These are phyloP conservation scores for Aspergillus clavatus DNA, from an alignment of 2,329 filamentous ascomycete genomes.

Conservation along the genomic window DNA sequence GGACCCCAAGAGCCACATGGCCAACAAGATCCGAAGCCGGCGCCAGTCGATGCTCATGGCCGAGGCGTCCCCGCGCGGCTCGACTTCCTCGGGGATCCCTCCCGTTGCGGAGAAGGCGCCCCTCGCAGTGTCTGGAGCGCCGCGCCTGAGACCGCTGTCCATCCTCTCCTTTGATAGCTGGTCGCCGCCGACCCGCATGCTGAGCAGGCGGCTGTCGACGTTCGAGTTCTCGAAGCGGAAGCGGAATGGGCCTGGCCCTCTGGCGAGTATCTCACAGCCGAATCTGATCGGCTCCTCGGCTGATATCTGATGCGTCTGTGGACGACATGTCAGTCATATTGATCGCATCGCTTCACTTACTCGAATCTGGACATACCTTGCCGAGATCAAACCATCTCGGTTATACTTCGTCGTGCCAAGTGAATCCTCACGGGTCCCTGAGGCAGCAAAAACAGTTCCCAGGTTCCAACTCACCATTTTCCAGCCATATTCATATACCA, in stretches of 20 bases:
- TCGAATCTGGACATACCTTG: too few species aligned
- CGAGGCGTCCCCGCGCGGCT: conserved; percentile 3
- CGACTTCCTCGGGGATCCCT: too few species aligned
- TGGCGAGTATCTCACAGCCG: conserved; percentile 29
- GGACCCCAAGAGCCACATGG: conserved; percentile 16
- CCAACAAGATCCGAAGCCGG: conserved; percentile 22
- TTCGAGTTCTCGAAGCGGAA: conserved; percentile 16
- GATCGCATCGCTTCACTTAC: too few species aligned
- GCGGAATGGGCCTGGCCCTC: conserved; percentile 9
- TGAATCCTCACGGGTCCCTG: too few species aligned
- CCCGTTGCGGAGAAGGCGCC: too few species aligned
- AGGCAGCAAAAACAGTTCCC: too few species aligned
- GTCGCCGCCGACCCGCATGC: conserved; percentile 15
- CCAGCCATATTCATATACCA: too few species aligned
- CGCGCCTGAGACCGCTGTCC: conserved; percentile 23
- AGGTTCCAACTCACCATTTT: too few species aligned
- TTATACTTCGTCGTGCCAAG: too few species aligned
- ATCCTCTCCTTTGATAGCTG: conserved; percentile 22
- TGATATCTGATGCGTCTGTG: conserved; percentile 13
- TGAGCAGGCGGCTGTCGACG: conserved; percentile 24
- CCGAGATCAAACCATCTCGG: too few species aligned
- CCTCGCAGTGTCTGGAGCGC: conserved; percentile 12
- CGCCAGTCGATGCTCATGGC: conserved; percentile 25
- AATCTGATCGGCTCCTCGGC: conserved; percentile 32
- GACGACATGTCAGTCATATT: too few species aligned